Evolutionary conservation across 1,284 basidiomycete genomes (phyloP), one percentile per base, ranked within the genome.

Genomic region (Rhodotorula mucilaginosa): DNA sequence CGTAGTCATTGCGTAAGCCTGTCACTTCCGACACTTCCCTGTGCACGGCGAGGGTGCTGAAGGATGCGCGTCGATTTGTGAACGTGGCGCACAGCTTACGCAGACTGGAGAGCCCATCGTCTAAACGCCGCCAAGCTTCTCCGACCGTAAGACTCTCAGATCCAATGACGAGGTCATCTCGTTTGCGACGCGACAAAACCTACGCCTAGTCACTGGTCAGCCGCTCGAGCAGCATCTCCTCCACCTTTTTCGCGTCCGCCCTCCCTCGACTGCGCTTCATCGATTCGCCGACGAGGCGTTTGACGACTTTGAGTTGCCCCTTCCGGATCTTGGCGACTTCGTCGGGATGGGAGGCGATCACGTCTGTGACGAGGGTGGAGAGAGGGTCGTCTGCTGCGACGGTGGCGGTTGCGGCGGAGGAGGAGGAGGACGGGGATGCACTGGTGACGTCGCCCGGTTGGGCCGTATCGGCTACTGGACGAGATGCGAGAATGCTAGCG

Each of bases 211-310:
- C 49, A 5, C 21, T 23, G 13, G 39, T 51, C 15, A 23, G 16
- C 16, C 52, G 23, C 21, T 31, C 12, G 16, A 57, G 29, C 64
- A 48, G 6, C 23, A 65, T 5, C 23, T 80, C 71, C 61, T 79
- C 79, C 0, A 82, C 82, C 52, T 79, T 75, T 63, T 79, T 78
- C 2, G 85, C 84, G 78, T 97, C 89, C 29, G 89, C 92, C 48
- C 88, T 85, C 6, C 95, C 95, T 70, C 87, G 84, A 70, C 89
- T 91, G 65, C 86, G 81, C 81, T 89, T 91, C 93, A 98, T 97
- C 31, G 96, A 91, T 79, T 87, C 86, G 0, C 96, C 96, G 12
- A 98, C 86, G 48, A 99, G 85, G 72, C 90, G 89, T 83, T 93
- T 93, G 56, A 97, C 79, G 2, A 95, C 93, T 73, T 91, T 93